phyloP scores from a whole-genome alignment of 345 rosid genomes.

The Rhodomyrtus tomentosa region DNA sequence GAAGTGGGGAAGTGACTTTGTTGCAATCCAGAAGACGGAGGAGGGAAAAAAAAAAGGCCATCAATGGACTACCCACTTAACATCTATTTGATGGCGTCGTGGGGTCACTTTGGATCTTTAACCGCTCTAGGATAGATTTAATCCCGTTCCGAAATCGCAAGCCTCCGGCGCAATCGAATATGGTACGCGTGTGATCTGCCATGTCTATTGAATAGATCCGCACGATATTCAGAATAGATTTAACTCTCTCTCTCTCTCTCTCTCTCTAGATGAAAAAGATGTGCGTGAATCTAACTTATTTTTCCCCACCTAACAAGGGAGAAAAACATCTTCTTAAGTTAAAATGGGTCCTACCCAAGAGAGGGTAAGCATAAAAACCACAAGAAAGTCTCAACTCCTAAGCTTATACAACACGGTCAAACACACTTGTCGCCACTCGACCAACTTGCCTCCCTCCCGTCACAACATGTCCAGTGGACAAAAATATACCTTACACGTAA shows the following conservation, averaged over 20 bases:
- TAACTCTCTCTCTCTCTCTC: neutral
- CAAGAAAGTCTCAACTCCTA: neutral
- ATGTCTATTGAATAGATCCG: neutral
- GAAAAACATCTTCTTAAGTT: neutral
- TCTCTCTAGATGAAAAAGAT: neutral
- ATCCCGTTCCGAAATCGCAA: neutral
- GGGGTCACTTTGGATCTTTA: neutral
- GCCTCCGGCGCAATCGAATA: neutral
- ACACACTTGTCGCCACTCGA: neutral
- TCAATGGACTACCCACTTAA: neutral
- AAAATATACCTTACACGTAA: neutral
- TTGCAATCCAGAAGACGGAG: no score
- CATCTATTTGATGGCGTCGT: neutral
- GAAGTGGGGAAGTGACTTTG: neutral
- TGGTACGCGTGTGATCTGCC: neutral
- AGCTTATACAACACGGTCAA: neutral
- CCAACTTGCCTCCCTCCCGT: neutral
- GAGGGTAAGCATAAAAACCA: neutral
- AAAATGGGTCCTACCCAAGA: neutral
- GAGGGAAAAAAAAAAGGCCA: neutral
- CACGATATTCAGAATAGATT: neutral
- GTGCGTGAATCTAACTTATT: neutral
- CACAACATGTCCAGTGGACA: neutral
- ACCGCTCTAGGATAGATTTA: neutral
- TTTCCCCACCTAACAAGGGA: neutral